Conservation (phyloP, 345 rosid species). For the Ceriops tagal region DNA sequence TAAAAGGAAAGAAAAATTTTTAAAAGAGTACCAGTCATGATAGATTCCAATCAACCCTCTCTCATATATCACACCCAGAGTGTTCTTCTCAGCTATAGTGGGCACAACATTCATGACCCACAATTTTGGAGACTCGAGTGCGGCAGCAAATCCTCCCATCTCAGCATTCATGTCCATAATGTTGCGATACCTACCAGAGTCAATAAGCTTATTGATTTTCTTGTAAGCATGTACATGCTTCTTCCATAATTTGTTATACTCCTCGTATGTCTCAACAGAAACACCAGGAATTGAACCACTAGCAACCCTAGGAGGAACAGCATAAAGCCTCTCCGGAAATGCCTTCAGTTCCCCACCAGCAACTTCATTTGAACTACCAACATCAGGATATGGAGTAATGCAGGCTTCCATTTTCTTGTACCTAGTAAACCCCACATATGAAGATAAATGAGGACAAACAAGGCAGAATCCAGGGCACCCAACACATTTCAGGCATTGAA, state of each 20-base stretch:
- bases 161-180: constrained; percentile 99
- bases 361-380: constrained; percentile 52
- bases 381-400: constrained; percentile 74
- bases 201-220: constrained; percentile 66
- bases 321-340: constrained; percentile 76
- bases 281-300: constrained; percentile 83
- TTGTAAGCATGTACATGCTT: constrained; percentile 84
- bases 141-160: constrained; percentile 95
- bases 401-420: constrained; percentile 94
- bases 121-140: constrained; percentile 58
- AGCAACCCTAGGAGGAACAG: constrained; percentile 81
- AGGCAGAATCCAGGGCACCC: too few relatives aligned
- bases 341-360: constrained; percentile 62
- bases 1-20: neutral
- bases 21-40: constrained; percentile 70
- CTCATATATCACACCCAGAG: constrained; percentile 75
- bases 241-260: constrained; percentile 72
- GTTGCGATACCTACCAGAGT: constrained; percentile 85
- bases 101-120: constrained; percentile 99
- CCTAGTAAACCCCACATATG: constrained; percentile 42
- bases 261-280: constrained; percentile 69
- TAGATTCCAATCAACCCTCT: constrained; percentile 96
- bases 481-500: neutral
- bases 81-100: constrained; percentile 70
- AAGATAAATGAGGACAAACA: neutral